Evolutionary conservation across 2,329 filamentous ascomycete genomes (phyloP).

Genomic region (Akanthomyces dipterigenus): DNA sequence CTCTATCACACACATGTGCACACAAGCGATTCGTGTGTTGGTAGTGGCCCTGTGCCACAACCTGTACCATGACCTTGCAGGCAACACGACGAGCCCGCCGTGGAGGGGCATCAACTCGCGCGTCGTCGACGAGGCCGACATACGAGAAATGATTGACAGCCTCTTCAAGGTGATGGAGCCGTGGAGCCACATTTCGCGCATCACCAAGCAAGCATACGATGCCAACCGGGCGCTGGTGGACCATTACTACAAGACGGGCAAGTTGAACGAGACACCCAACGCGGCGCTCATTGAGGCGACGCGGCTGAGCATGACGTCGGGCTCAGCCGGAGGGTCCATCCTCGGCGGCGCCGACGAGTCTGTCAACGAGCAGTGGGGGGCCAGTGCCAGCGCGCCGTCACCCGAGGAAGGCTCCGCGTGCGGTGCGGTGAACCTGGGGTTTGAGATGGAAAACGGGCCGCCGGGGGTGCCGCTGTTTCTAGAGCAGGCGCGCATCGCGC

Average conservation of each 20-base stretch:
- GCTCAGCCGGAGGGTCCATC: neutral
- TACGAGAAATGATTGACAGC: conserved; percentile 26
- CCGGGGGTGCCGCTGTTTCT: conserved; percentile 8
- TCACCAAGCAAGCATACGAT: conserved; percentile 24
- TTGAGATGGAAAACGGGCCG: conserved; percentile 5
- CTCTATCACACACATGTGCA: conserved; percentile 26
- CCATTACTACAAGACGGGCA: conserved; percentile 26
- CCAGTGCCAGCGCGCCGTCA: neutral
- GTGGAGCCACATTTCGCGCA: conserved; percentile 24
- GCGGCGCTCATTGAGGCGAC: neutral
- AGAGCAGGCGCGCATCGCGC: conserved; percentile 6
- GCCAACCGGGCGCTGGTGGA: conserved; percentile 23
- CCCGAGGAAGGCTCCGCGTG: neutral
- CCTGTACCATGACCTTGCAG: conserved; percentile 28
- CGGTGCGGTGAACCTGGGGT: conserved; percentile 4
- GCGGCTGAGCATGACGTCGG: conserved; percentile 2
- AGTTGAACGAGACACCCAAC: conserved; percentile 14
- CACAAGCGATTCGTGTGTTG: conserved; percentile 26
- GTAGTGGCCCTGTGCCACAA: conserved; percentile 29
- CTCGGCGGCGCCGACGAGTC: conserved; percentile 1
- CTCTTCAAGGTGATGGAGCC: conserved; percentile 29
- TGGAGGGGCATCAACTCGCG: conserved; percentile 23
- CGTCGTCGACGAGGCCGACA: conserved; percentile 24
- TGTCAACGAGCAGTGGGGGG: conserved; percentile 2
- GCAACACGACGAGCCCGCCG: conserved; percentile 30